phyloP scores from a whole-genome alignment of 2,329 filamentous ascomycete genomes.

The Aspergillus costaricaensis region DNA sequence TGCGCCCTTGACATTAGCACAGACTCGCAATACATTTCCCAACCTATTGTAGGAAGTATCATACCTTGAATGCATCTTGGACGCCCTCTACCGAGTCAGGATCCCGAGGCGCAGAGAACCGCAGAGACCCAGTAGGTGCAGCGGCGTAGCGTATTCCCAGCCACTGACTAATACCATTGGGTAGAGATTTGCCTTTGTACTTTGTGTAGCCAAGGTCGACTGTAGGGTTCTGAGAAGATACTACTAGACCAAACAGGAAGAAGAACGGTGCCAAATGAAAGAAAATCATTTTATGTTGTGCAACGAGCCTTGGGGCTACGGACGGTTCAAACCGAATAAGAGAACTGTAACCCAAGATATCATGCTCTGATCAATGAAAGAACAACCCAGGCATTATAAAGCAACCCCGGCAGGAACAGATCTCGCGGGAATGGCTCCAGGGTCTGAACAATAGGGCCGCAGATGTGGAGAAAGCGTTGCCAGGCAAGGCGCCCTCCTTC shows the following conservation, averaged over 20 bases:
- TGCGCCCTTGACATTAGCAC: conserved; percentile 21
- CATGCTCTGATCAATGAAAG: background rate
- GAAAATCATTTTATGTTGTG: conserved; percentile 3
- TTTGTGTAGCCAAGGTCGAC: conserved; percentile 68
- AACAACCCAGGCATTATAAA: background rate
- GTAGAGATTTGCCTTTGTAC: conserved; percentile 60
- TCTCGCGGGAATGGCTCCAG: background rate
- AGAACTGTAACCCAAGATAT: background rate
- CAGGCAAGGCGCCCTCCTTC: background rate
- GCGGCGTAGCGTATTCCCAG: conserved; percentile 74
- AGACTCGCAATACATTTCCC: background rate
- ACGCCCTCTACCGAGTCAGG: conserved; percentile 52
- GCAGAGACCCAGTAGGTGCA: conserved; percentile 63
- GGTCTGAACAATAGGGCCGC: background rate
- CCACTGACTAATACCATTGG: conserved; percentile 68
- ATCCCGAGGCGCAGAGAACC: conserved; percentile 69
- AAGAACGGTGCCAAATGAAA: conserved; percentile 1
- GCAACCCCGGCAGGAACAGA: background rate
- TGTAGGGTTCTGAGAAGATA: conserved; percentile 30
- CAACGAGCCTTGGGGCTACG: background rate
- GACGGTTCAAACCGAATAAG: background rate
- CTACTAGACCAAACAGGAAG: conserved; percentile 23
- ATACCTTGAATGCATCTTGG: conserved; percentile 58
- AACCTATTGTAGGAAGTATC: conserved; percentile 14
- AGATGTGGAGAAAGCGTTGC: background rate